Evolutionary conservation across 139 green algal genomes (phyloP), one percentile per base, ranked within the genome.

Genomic region (Edaphochlamys debaryana): DNA sequence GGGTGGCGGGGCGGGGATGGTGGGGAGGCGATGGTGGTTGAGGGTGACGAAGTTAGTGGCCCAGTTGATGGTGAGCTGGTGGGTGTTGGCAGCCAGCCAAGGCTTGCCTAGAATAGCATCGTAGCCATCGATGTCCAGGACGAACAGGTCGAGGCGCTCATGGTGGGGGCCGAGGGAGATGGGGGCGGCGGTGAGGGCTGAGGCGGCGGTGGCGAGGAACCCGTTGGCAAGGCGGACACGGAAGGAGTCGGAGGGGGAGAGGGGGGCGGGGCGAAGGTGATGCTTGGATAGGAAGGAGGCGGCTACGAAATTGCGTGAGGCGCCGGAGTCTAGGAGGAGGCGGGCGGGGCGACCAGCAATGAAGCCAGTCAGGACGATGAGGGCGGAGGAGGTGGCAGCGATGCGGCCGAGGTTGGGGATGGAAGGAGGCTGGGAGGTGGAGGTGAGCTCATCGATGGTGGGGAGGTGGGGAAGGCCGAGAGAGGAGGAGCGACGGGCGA

Each of bases 51-150:
- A 69, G 63, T 75, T 75, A n/a, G 64, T 52, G 30, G 64, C 2
- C 64, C 66, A 84, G 27, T 84, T 42, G 34, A 84, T 67, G 64
- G 40, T 3, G 7, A 64, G 78, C 64, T 84, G 76, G 64, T 76
- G 37, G 36, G 8, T 4, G 15, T 40, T 52, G n/a, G n/a, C n/a
- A n/a, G n/a, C n/a, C 7, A 84, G 66, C 45, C 58, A 84, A 15
- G 78, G 78, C 45, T 77, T 84, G 32, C 78, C 78, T 27, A 84
- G 78, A 36, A 84, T 84, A 30, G 15, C 66, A 27, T 84, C 78
- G 69, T 77, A 84, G 29, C 66, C 78, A 56, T 63, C 37, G 7
- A 84, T 30, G 45, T 84, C 32, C 2, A 69, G 70, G 23, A 40
- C 38, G 54, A 32, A 63, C 13, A 63, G 54, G 22, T 20, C 17